Base-by-base conservation (phyloP, 2,329 filamentous ascomycete genomes). In the Aureobasidium mangrovei region DNA sequence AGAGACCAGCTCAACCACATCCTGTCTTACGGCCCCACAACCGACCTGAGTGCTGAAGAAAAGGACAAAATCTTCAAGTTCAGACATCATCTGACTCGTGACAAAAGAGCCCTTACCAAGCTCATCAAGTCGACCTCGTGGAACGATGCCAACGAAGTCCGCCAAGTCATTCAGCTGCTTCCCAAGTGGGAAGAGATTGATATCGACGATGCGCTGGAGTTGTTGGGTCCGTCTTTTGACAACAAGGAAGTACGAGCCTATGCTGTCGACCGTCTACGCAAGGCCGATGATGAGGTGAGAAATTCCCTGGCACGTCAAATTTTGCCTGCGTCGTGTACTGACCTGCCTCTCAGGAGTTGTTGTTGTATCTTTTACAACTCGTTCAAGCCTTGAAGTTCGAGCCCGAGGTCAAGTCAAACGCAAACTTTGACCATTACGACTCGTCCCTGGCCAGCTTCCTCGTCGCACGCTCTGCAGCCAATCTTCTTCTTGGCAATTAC, bases 41-140 rank as follows among this genome's bases (percentile, higher is more conserved):
- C 96, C 59, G 81, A 87, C 45, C 76, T 98, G 27, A 89, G 83
- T 1, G 82, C 89, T 0, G 91, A 96, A 67, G 93, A 98, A 69
- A 94, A 95, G 65, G 93, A 98, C 69, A 77, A 96, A 49, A 83
- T 98, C 24, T 98, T 94, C 94, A 93, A 94, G 63, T 98, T 97
- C 72, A 81, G 93, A 56, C 95, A 97, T 69, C 91, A 96, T 68
- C 72, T 98, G 26, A 93, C 91, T 1, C 80, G 90, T 55, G 91
- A 98, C 67, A 98, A 98, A 62, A 67, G 73, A 54, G 75, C 91
- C 2, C 76, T 97, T 56, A 98, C 91, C 33, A 98, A 98, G 64
- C 95, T 98, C 62, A 89, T 97, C 67, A 98, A 97, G 69, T 96
- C 91, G 0, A 91, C 96, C 38, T 91, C 94, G 61, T 98, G 93